Percentiles rank a stretch among this genome's conserved stretches.
Evolutionary conservation across 192 early-diverging fungal species (phyloP).

Genomic region (Physocladia obscura): DNA sequence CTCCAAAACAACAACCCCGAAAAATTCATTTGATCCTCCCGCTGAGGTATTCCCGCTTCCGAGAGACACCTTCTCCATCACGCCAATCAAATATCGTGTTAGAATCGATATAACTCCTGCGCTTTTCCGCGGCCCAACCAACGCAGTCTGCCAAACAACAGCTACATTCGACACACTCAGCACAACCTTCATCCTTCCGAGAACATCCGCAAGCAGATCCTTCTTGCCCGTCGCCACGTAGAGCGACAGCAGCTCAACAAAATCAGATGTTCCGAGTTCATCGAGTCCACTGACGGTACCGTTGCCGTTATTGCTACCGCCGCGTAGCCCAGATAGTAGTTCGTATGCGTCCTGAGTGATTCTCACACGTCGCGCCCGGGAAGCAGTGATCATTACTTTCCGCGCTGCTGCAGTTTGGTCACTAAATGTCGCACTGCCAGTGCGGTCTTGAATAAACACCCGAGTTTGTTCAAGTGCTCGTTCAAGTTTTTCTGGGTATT

Average conservation of each 20-base stretch:
- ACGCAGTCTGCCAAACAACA: conserved; percentile 10
- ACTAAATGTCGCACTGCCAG: background rate
- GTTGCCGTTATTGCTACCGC: too few species aligned
- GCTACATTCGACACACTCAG: conserved; percentile 17
- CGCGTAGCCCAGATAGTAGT: background rate
- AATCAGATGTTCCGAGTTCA: background rate
- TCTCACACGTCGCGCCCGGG: background rate
- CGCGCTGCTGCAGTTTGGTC: background rate
- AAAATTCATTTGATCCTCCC: conserved; percentile 7
- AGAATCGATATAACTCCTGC: background rate
- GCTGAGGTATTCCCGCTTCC: background rate
- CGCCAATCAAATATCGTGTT: background rate
- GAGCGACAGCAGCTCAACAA: background rate
- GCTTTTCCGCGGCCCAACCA: background rate
- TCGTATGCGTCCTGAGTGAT: conserved; percentile 21
- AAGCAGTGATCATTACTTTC: conserved; percentile 7
- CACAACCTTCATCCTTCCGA: background rate
- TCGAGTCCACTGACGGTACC: too few species aligned
- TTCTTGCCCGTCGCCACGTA: conserved; percentile 11
- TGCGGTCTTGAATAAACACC: background rate
- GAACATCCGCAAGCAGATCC: background rate
- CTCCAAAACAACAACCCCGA: conserved; percentile 10
- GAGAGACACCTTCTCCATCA: background rate
- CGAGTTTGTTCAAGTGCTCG: background rate
- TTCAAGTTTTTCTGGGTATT: background rate